Base-by-base conservation (phyloP, 1,284 basidiomycete genomes). In the Malassezia cuniculi region DNA sequence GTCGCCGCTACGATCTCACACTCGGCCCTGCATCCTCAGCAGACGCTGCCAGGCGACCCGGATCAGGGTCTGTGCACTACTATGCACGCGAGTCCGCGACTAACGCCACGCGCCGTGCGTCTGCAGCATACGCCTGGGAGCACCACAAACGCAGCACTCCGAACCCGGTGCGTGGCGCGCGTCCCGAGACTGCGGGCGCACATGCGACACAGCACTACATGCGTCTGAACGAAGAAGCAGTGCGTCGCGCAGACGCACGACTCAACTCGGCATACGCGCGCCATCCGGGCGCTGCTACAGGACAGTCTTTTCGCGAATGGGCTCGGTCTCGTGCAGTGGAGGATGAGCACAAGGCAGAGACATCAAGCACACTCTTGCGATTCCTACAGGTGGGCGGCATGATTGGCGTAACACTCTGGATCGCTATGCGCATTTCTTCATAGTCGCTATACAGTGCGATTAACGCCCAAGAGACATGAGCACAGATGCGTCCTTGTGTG, bases 401-500 rank as follows among this genome's bases (percentile, higher is more conserved):
- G 36, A n/a, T 63, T 7, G 36, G 42, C 15, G 38, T 25, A 11
- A 22, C 42, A 12, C 20, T 30, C 5, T 41, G 41, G 41, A 34
- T 47, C 31, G 24, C 32, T 25, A 25, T 18, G 28, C 11, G n/a
- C 11, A 12, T 24, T 24, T 1, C 3, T 18, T 12, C 17, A 16
- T 18, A 32, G 15, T 25, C 7, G 14, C 6, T 21, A 7, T 15
- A 15, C 6, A 56, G 40, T 15, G 50, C 47, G 52, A 12, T 21
- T 12, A 34, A 16, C 18, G 25, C 32, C 28, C 16, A 9, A 4
- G 16, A n/a, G n/a, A n/a, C 58, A 68, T 69, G 17, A 71, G 41
- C 15, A 70, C 68, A 6, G 60, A 54, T 1, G 69, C 69, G 36
- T 71, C 70, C 34, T 69, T 64, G 8, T 66, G 80, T 0, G 86